phyloP scores from a whole-genome alignment of 306 rosid species.

The Malus sylvestris region DNA sequence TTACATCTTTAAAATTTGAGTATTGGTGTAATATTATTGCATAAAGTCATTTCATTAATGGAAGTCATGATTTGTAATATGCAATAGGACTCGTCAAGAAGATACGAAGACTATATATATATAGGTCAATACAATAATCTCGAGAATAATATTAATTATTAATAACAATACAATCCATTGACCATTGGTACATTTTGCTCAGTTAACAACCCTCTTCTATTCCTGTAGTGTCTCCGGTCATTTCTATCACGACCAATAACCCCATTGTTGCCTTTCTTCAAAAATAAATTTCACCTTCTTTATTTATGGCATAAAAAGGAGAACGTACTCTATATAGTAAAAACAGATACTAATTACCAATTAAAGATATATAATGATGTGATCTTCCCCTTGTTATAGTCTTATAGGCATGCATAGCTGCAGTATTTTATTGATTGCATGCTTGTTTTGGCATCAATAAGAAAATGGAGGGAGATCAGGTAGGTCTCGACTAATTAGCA shows the following conservation, averaged over 20 bases:
- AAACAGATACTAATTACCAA: not conserved
- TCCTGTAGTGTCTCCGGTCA: too few species aligned
- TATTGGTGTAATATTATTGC: not conserved
- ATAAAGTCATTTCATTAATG: not conserved
- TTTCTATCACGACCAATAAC: too few species aligned
- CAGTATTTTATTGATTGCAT: not conserved
- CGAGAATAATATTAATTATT: not conserved
- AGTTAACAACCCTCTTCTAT: not conserved
- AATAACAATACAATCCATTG: not conserved
- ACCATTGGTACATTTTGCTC: not conserved
- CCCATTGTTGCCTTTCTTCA: not conserved
- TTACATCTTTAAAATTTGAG: not conserved
- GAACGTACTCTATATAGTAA: not conserved
- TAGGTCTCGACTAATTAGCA: not conserved
- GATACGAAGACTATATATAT: not conserved
- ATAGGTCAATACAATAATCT: not conserved
- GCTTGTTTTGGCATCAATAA: not conserved
- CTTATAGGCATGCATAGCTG: not conserved
- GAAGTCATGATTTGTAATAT: constrained; percentile 9
- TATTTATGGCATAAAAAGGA: not conserved
- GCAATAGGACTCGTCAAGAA: not conserved
- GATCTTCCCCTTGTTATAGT: not conserved
- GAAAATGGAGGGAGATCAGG: not conserved
- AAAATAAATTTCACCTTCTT: not conserved
- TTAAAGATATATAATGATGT: not conserved